phyloP scores from a whole-genome alignment of 176 grass and related monocot genomes.

The Avena eriantha region DNA sequence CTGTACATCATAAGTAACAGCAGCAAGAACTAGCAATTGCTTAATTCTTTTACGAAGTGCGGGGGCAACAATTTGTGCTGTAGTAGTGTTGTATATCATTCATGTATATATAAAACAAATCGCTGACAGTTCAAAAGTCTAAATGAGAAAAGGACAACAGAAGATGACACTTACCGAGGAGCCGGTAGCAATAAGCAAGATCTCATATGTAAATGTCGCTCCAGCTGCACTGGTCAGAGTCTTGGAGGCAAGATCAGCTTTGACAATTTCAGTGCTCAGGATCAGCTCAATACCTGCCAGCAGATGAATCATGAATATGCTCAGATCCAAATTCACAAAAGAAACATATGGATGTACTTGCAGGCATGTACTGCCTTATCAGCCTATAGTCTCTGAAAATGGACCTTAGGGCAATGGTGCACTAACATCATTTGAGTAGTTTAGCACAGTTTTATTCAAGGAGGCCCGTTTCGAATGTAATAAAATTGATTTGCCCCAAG shows the following conservation, averaged over 20 bases:
- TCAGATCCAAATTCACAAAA: constrained; percentile 19
- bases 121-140: not conserved
- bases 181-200: constrained; percentile 87
- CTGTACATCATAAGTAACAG: constrained; percentile 21
- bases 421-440: not conserved
- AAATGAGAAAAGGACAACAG: not conserved
- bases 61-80: constrained; percentile 27
- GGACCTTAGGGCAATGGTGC: not conserved
- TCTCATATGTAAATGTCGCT: constrained; percentile 84
- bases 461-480: not conserved
- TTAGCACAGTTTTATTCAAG: not conserved
- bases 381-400: constrained; percentile 24
- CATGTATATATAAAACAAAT: constrained; percentile 5
- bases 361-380: not conserved
- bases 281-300: constrained; percentile 86
- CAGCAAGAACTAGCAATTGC: not conserved
- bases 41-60: not conserved
- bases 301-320: constrained; percentile 29
- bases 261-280: constrained; percentile 89
- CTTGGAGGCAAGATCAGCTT: constrained; percentile 85
- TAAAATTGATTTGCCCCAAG: not conserved
- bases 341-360: constrained; percentile 7
- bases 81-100: not conserved
- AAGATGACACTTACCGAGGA: constrained; percentile 68
- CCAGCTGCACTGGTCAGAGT: constrained; percentile 75